These are phyloP conservation scores for Wickerhamiella parazyma DNA, from an alignment of 805 yeast species.

Conservation along the genomic window DNA sequence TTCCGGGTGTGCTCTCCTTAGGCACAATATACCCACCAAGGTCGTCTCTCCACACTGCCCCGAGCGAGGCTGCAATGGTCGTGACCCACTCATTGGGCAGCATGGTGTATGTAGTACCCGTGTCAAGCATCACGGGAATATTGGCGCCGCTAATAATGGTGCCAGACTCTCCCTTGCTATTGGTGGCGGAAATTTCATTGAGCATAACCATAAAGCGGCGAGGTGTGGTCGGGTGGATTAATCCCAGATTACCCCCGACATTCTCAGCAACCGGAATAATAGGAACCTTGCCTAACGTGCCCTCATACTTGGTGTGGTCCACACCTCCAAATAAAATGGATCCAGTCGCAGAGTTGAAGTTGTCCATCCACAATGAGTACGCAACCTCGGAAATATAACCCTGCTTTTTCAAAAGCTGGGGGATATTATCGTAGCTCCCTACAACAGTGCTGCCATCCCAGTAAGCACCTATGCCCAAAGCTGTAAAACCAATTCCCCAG, in stretches of 20 bases:
- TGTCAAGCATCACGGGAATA: constrained; percentile 29
- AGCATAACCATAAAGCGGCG: constrained; percentile 14
- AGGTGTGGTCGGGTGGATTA: background rate
- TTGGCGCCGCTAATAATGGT: constrained; percentile 7
- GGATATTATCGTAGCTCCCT: constrained; percentile 21
- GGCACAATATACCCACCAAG: no score
- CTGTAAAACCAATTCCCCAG: constrained; percentile 27
- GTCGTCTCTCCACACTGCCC: background rate
- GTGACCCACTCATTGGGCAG: constrained; percentile 27
- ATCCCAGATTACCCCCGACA: background rate
- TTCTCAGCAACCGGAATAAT: constrained; percentile 10
- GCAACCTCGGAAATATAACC: constrained; percentile 31
- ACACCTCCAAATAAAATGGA: constrained; percentile 28
- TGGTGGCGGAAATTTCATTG: constrained; percentile 10
- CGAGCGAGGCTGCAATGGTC: constrained; percentile 11
- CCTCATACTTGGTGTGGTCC: constrained; percentile 27
- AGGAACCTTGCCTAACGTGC: constrained; percentile 22
- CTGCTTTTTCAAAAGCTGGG: constrained; percentile 26
- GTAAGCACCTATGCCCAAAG: constrained; percentile 17
- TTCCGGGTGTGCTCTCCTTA: background rate
- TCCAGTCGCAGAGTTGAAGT: constrained; percentile 23
- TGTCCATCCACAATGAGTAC: constrained; percentile 33
- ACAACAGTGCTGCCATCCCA: background rate
- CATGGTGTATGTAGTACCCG: constrained; percentile 39
- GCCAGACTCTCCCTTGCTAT: background rate